Evolutionary conservation across 2,329 filamentous ascomycete species (phyloP).

Genomic region (Fusarium domesticum): DNA sequence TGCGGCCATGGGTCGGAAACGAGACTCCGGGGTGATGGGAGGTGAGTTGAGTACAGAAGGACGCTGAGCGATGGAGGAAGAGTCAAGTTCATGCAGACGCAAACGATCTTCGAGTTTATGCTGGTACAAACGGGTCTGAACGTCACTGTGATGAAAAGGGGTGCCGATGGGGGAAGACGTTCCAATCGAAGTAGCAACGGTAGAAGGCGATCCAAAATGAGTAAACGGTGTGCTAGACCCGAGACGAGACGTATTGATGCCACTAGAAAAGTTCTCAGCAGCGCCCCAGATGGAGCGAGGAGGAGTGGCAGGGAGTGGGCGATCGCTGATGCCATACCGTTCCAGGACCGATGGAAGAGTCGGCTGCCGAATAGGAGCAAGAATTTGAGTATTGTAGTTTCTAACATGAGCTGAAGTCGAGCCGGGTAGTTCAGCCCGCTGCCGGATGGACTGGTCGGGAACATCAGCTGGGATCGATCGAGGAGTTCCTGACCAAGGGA

Average conservation of each 20-base stretch:
- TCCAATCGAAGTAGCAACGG: not conserved
- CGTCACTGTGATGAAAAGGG: not conserved
- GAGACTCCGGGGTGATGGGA: not conserved
- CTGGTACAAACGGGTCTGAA: not conserved
- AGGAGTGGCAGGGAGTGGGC: not conserved
- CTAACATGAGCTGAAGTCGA: not conserved
- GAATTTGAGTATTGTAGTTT: not conserved
- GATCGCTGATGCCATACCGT: not conserved
- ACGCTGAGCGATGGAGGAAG: not conserved
- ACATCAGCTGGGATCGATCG: not conserved
- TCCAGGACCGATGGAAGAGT: not conserved
- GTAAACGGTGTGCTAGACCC: not conserved
- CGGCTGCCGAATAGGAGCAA: not conserved
- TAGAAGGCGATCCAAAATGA: not conserved
- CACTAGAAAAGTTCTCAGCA: not conserved
- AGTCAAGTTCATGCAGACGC: not conserved
- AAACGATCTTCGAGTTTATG: not conserved
- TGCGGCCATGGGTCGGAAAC: conserved; percentile 26
- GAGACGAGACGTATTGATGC: not conserved
- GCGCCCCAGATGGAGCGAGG: not conserved
- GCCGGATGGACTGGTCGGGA: not conserved
- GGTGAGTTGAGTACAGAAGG: not conserved
- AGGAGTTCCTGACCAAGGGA: not conserved
- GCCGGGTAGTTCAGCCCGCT: not conserved
- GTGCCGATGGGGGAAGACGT: not conserved